Conservation (phyloP, 1,139 yeast species). For the Geotrichum cucujoidarum region DNA sequence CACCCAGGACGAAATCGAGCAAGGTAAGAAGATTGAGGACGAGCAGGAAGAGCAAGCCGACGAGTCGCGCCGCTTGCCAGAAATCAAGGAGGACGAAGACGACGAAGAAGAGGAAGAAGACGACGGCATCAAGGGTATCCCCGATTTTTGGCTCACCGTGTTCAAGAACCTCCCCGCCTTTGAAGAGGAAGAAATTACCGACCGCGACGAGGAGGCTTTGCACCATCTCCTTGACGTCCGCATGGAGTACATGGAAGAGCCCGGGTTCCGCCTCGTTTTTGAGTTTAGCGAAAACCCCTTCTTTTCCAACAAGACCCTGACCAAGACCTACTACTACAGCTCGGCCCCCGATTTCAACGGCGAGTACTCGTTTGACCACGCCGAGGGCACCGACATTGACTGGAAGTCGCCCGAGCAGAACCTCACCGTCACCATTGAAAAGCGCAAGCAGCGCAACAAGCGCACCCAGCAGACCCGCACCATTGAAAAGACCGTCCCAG, state of each 20-base stretch:
- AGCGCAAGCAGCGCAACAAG: conserved; percentile 96
- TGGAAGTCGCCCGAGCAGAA: conserved; percentile 81
- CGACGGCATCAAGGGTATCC: conserved; percentile 62
- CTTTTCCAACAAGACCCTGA: conserved; percentile 65
- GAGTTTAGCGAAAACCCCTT: conserved; percentile 73
- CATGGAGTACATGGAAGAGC: conserved; percentile 76
- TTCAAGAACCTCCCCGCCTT: conserved; percentile 79
- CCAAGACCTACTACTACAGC: conserved; percentile 79
- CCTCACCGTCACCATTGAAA: conserved; percentile 81
- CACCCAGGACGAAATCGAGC: conserved; percentile 66
- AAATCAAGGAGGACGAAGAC: conserved; percentile 34
- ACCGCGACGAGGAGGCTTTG: conserved; percentile 84
- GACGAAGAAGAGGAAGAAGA: conserved; percentile 40
- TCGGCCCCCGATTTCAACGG: conserved; percentile 55
- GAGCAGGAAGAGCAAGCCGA: conserved; percentile 40
- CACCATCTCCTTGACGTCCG: conserved; percentile 63
- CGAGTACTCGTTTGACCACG: conserved; percentile 94
- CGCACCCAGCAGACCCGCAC: conserved; percentile 96
- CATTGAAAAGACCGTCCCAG: conserved; percentile 87
- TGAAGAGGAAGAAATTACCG: conserved; percentile 65
- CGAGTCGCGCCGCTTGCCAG: conserved; percentile 46
- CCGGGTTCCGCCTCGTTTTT: conserved; percentile 86
- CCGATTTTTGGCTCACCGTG: conserved; percentile 95
- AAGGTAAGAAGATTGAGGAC: conserved; percentile 62
- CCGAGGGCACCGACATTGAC: conserved; percentile 81